A percentile compares a stretch with the other conserved stretches of the same genome.
Evolutionary conservation across 495 filamentous ascomycete species (phyloP).

Genomic region (Pseudomonodictys pantanalensis): DNA sequence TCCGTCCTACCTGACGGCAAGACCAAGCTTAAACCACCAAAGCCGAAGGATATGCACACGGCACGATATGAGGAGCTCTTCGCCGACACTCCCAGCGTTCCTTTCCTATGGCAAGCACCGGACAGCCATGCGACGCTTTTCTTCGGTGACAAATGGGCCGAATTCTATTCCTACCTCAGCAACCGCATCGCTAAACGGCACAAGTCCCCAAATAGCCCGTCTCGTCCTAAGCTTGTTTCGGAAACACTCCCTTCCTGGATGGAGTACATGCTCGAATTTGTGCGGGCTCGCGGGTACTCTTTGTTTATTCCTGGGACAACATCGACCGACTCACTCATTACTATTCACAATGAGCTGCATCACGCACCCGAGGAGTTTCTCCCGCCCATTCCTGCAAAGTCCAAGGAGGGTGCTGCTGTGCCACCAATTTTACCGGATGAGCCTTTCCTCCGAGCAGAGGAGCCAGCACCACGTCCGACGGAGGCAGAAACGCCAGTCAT

Average conservation of each 20-base stretch:
- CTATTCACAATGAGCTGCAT: slow-evolving; percentile 71
- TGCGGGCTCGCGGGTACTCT: slow-evolving; percentile 67
- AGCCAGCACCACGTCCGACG: slow-evolving; percentile 17
- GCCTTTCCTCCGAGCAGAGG: slow-evolving; percentile 32
- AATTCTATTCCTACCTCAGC: slow-evolving; percentile 72
- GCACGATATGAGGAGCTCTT: slow-evolving; percentile 21
- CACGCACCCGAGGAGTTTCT: slow-evolving; percentile 65
- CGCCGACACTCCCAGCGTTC: slow-evolving; percentile 42
- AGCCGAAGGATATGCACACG: slow-evolving; percentile 29
- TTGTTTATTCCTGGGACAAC: slow-evolving; percentile 66
- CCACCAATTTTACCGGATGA: slow-evolving; percentile 18
- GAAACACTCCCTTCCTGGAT: slow-evolving; percentile 66
- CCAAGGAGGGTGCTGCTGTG: background rate
- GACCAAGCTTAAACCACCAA: slow-evolving; percentile 53
- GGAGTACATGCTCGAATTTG: slow-evolving; percentile 71
- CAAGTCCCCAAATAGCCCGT: background rate
- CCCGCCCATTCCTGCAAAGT: background rate
- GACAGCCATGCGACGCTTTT: slow-evolving; percentile 75
- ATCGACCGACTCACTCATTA: slow-evolving; percentile 53
- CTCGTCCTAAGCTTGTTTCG: slow-evolving; percentile 40
- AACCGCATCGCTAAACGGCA: slow-evolving; percentile 48
- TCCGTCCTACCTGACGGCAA: slow-evolving; percentile 55
- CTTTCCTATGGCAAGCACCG: slow-evolving; percentile 80
- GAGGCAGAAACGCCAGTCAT: slow-evolving; percentile 27
- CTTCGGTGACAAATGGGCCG: slow-evolving; percentile 78